Percentiles rank a stretch among this genome's conserved stretches.
These are phyloP conservation scores for Porpolomopsis calyptriformis DNA, from an alignment of 768 basidiomycete species.

Conservation along the genomic window DNA sequence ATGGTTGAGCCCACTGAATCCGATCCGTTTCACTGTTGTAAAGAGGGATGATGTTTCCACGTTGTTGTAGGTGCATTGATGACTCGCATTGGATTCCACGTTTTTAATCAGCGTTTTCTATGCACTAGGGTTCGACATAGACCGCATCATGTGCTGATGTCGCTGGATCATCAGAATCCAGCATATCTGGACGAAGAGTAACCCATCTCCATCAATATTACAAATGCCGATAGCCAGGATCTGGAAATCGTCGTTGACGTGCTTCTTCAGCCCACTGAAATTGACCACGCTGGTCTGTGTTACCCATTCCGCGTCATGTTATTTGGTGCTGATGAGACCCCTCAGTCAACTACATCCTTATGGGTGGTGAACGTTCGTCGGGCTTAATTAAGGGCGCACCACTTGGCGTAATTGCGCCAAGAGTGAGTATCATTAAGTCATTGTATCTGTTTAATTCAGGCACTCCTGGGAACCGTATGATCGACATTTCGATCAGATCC, in stretches of 20 bases:
- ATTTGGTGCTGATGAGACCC: background rate
- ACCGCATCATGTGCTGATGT: constrained; percentile 46
- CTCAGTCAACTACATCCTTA: constrained; percentile 48
- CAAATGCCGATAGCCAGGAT: constrained; percentile 59
- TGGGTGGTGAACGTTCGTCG: constrained; percentile 56
- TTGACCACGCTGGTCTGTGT: constrained; percentile 59
- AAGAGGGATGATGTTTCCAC: constrained; percentile 35
- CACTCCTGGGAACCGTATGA: constrained; percentile 53
- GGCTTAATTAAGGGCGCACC: constrained; percentile 64
- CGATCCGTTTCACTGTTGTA: constrained; percentile 43
- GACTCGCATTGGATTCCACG: constrained; percentile 1
- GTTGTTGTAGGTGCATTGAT: constrained; percentile 32
- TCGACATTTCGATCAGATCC: constrained; percentile 78
- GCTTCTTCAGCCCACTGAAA: constrained; percentile 70
- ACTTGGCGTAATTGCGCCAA: constrained; percentile 54
- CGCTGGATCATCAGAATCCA: constrained; percentile 48
- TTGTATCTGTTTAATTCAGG: constrained; percentile 54
- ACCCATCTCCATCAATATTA: constrained; percentile 59
- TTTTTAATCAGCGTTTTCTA: constrained; percentile 5
- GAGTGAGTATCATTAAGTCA: constrained; percentile 47
- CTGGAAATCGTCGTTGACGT: constrained; percentile 64
- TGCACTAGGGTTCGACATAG: constrained; percentile 46
- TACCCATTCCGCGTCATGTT: background rate
- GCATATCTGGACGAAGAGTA: constrained; percentile 78
- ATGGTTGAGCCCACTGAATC: constrained; percentile 53